Conservation (phyloP, 2,329 filamentous ascomycete genomes). For the Myriosclerotinia scirpicola region DNA sequence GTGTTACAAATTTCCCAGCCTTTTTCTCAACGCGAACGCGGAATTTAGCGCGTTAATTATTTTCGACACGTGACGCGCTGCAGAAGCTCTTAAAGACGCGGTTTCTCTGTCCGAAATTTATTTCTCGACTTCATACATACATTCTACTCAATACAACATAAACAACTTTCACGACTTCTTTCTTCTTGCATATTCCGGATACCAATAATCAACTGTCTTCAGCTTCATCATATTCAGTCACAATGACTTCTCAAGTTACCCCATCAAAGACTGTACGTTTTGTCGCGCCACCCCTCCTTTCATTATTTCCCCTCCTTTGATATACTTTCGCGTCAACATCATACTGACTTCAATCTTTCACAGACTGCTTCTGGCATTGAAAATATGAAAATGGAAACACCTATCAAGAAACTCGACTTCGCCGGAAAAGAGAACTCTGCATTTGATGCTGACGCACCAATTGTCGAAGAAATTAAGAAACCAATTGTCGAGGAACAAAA, state of each 20-base stretch:
- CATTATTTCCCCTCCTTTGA: slow-evolving; percentile 37
- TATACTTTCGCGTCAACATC: slow-evolving; percentile 24
- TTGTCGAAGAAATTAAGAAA: slow-evolving; percentile 58
- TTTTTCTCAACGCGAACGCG: slow-evolving; percentile 22
- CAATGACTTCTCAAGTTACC: slow-evolving; percentile 74
- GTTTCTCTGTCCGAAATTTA: background rate
- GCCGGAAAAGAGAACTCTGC: slow-evolving; percentile 80
- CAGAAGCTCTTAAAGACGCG: slow-evolving; percentile 22
- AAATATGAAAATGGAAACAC: slow-evolving; percentile 88
- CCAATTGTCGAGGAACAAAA: slow-evolving; percentile 50
- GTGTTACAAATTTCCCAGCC: slow-evolving; percentile 20
- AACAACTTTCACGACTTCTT: slow-evolving; percentile 26
- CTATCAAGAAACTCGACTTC: slow-evolving; percentile 87
- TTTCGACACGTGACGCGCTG: slow-evolving; percentile 18
- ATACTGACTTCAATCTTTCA: slow-evolving; percentile 36
- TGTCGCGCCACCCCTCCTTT: slow-evolving; percentile 39
- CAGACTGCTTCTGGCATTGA: slow-evolving; percentile 87
- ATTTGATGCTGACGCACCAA: slow-evolving; percentile 50
- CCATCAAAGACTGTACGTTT: slow-evolving; percentile 68
- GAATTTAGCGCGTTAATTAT: slow-evolving; percentile 19
- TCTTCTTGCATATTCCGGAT: slow-evolving; percentile 28
- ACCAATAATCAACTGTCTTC: slow-evolving; percentile 21
- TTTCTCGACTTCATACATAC: slow-evolving; percentile 20
- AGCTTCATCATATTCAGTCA: slow-evolving; percentile 29
- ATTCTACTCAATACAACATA: slow-evolving; percentile 1